Conservation (phyloP, 2,329 filamentous ascomycete species). For the Pestalotiopsis sp. region DNA sequence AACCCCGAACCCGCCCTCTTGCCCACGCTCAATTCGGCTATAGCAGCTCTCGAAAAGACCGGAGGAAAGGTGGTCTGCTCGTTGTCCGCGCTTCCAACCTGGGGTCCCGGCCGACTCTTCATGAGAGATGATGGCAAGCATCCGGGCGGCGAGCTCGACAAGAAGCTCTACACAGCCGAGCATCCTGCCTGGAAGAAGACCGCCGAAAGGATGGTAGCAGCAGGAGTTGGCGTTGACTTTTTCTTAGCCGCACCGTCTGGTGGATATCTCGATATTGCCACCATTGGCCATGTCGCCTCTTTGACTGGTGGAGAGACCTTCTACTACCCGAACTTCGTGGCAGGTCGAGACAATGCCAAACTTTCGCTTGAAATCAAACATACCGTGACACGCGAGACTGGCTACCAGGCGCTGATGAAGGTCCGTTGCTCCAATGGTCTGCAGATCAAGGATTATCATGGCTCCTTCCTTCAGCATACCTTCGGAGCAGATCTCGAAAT, state of each 20-base stretch:
- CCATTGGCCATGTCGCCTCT: slow-evolving; percentile 83
- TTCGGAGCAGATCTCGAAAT: slow-evolving; percentile 95
- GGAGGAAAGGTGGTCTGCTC: slow-evolving; percentile 93
- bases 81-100: slow-evolving; percentile 84
- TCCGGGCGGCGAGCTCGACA: slow-evolving; percentile 84
- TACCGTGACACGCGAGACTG: slow-evolving; percentile 84
- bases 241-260: slow-evolving; percentile 91
- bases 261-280: slow-evolving; percentile 90
- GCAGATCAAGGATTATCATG: slow-evolving; percentile 91
- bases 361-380: slow-evolving; percentile 85
- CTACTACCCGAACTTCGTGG: slow-evolving; percentile 96
- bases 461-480: slow-evolving; percentile 90
- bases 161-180: slow-evolving; percentile 89
- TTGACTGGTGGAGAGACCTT: slow-evolving; percentile 94
- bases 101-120: slow-evolving; percentile 83
- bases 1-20: slow-evolving; percentile 89
- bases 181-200: slow-evolving; percentile 85
- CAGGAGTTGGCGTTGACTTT: slow-evolving; percentile 88
- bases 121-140: slow-evolving; percentile 88
- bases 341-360: slow-evolving; percentile 81
- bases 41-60: slow-evolving; percentile 81
- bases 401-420: slow-evolving; percentile 97
- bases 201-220: slow-evolving; percentile 84
- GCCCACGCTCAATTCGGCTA: slow-evolving; percentile 79
- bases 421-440: slow-evolving; percentile 96